These are phyloP conservation scores for Pseudomicrostroma phylloplanum DNA, from an alignment of 1,284 basidiomycete genomes.

Conservation along the genomic window DNA sequence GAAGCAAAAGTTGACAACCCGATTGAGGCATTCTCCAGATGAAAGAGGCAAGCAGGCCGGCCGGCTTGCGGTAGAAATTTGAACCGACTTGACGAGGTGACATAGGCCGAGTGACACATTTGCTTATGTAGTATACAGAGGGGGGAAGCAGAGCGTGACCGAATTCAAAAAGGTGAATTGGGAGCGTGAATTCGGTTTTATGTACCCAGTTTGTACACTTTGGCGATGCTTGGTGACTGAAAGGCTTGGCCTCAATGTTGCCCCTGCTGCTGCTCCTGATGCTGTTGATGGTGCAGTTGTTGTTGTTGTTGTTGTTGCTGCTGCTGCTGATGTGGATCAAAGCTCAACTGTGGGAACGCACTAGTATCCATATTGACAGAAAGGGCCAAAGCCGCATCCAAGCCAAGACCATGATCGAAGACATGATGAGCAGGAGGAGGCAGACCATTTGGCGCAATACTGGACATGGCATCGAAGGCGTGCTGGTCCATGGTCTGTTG, in stretches of 20 bases:
- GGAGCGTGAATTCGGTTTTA: too few relatives aligned
- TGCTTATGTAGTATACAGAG: background rate
- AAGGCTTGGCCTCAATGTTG: background rate
- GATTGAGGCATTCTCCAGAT: too few relatives aligned
- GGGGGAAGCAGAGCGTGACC: background rate
- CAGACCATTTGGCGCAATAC: background rate
- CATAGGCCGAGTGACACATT: background rate
- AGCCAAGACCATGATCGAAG: background rate
- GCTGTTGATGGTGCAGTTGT: background rate
- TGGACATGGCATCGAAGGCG: conserved; percentile 11
- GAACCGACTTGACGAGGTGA: too few relatives aligned
- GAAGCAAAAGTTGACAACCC: too few relatives aligned
- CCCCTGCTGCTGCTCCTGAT: background rate
- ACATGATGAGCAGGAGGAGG: background rate
- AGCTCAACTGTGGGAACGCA: background rate
- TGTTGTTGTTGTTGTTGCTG: background rate
- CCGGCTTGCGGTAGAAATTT: too few relatives aligned
- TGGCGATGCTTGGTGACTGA: background rate
- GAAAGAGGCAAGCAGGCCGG: too few relatives aligned
- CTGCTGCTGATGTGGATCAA: background rate
- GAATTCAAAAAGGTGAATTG: background rate
- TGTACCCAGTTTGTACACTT: background rate
- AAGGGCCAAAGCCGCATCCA: background rate
- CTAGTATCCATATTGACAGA: background rate
- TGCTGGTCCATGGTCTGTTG: conserved; percentile 10